These are phyloP conservation scores for Anthracocystis walkeri DNA, from an alignment of 1,284 basidiomycete species.

Conservation along the genomic window DNA sequence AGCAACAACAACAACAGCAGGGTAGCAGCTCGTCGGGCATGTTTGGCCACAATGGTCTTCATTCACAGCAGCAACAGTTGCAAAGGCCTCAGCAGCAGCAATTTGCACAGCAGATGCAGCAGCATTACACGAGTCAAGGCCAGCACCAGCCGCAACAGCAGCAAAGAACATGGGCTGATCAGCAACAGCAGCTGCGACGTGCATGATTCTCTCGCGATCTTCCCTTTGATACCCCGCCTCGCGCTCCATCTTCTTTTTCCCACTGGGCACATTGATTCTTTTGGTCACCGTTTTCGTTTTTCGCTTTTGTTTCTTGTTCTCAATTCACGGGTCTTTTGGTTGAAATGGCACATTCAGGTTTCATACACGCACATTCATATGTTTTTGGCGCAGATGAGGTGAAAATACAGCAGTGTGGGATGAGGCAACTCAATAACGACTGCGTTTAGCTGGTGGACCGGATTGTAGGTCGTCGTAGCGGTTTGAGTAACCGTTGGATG, in stretches of 20 bases:
- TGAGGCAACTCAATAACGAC: conserved; percentile 21
- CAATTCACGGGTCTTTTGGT: conserved; percentile 4
- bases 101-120: conserved; percentile 13
- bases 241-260: not conserved
- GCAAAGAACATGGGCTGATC: conserved; percentile 18
- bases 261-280: too few relatives aligned
- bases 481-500: not conserved
- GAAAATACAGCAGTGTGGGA: conserved; percentile 15
- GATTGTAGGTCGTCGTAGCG: conserved; percentile 23
- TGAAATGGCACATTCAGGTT: not conserved
- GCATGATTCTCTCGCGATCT: not conserved
- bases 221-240: conserved; percentile 7
- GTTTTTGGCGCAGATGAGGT: conserved; percentile 4
- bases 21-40: conserved; percentile 1
- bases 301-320: too few relatives aligned
- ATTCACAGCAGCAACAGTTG: conserved; percentile 3
- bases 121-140: conserved; percentile 8
- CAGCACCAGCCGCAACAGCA: conserved; percentile 21
- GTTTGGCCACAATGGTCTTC: conserved; percentile 3
- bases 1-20: conserved; percentile 18
- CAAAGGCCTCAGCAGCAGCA: conserved; percentile 31
- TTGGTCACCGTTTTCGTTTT: too few relatives aligned
- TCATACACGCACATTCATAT: not conserved
- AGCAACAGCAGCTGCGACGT: conserved; percentile 19
- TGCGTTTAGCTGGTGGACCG: conserved; percentile 39